Evolutionary conservation across 495 filamentous ascomycete species (phyloP), one percentile per base, ranked within the genome.

Genomic region (Astrothelium macrocarpum): DNA sequence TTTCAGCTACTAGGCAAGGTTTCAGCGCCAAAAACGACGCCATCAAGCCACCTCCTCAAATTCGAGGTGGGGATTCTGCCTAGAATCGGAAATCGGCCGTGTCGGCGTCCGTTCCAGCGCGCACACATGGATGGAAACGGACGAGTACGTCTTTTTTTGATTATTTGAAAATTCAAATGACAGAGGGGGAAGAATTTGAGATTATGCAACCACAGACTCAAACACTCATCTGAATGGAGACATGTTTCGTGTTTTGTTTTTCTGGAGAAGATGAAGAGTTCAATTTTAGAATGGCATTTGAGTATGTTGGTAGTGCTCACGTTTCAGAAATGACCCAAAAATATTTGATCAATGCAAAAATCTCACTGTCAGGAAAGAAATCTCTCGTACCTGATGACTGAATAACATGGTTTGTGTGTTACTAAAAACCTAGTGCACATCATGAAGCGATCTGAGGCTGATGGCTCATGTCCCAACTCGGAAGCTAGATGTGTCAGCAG

Each of bases 31-130:
- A 11, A 29, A 56, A n/a, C n/a, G 20, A 29, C 49, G 49, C 49
- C 49, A 56, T 56, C 49, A 56, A 56, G 49, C 49, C 49, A 56
- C 49, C 49, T 56, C 49, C 49, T 56, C 49, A 56, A 56, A 56
- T 28, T 29, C 25, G 25, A 16, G 49, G 49, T 56, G 49, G 49
- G 49, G 49, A 56, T 29, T 9, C 16, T 29, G 20, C 25, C 49
- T 56, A 11, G 49, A 56, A 29, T 26, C 49, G 49, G 49, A 56
- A 56, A 29, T 56, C 49, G 49, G 49, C 25, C 49, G 23, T 20
- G 49, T 26, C 49, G 7, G 49, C 20, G 12, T 56, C 49, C 49
- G 49, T 14, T n/a, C 43, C 18, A 11, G 43, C 3, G 43, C 43
- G 10, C 3, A 20, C 43, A 49, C n/a, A 49, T 49, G 43, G 16